Conservation (phyloP, 176 grass and related monocot species). For the Aegilops sharonensis region DNA sequence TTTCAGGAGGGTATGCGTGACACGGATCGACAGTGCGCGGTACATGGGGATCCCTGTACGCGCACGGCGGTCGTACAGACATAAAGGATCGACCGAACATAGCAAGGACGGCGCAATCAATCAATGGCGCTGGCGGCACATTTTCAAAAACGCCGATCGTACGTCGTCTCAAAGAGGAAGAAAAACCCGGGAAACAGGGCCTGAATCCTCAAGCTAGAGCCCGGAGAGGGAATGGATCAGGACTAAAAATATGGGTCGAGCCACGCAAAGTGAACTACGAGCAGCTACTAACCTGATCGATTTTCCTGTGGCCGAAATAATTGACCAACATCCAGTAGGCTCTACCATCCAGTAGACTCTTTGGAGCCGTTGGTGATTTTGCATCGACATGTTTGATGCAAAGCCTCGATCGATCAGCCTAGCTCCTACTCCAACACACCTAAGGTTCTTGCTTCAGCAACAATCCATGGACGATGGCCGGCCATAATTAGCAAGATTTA, state of each 20-base stretch:
- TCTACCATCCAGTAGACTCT: background rate
- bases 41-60: background rate
- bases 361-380: background rate
- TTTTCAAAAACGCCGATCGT: background rate
- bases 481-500: background rate
- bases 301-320: constrained; percentile 23
- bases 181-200: background rate
- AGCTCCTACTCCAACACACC: background rate
- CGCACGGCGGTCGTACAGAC: background rate
- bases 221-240: too few relatives aligned
- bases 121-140: background rate
- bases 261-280: background rate
- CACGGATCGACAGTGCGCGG: background rate
- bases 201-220: too few relatives aligned
- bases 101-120: background rate
- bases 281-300: background rate
- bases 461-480: background rate
- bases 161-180: background rate
- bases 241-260: background rate
- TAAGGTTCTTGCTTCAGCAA: background rate
- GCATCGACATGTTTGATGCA: background rate
- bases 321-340: constrained; percentile 2
- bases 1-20: background rate
- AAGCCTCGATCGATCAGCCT: background rate
- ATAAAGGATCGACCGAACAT: background rate